Base-by-base conservation (phyloP, 768 basidiomycete genomes). In the Tricholoma hemisulphureum region DNA sequence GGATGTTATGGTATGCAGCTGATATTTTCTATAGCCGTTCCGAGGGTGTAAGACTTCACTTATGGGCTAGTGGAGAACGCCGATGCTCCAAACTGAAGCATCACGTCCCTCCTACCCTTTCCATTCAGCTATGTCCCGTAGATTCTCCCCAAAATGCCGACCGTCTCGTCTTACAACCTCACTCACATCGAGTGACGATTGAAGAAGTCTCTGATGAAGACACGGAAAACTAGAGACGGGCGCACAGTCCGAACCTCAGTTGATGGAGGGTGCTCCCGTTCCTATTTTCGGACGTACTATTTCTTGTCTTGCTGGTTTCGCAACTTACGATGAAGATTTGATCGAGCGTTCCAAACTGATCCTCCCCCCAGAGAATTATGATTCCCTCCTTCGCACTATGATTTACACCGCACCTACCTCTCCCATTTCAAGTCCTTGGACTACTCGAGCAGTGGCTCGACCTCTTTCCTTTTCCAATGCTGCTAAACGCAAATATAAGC, bases 1-100 rank as follows among this genome's bases (percentile, higher is more conserved):
- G 62, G 65, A 59, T 69, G 11, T 58, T 64, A 14, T 67, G 65
- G 67, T 69, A 57, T 37, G 51, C 59, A 2, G 64, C 62, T 1
- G 28, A 37, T 0, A 60, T 66, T 14, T 49, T 58, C 24, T 64
- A 65, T n/a, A 34, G 41, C 3, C 32, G 63, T 0, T 9, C 26
- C 1, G 63, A 65, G 6, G 34, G 43, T 1, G 63, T 65, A 51
- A 43, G 52, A 10, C 60, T 68, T 32, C 29, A 43, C 2, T 6
- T 66, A 0, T 68, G 67, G 67, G 23, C 60, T n/a, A 58, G 59
- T 5, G 63, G 67, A 7, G 55, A 63, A 39, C 20, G 57, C 2
- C 4, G 9, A 6, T 43, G 41, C 8, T 1, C 9, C 1, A 43
- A 43, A 2, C 41, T 10, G 2, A 21, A 23, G 4, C 41, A 43